Conservation (phyloP, 495 filamentous ascomycete genomes). For the Trichoderma virens region DNA sequence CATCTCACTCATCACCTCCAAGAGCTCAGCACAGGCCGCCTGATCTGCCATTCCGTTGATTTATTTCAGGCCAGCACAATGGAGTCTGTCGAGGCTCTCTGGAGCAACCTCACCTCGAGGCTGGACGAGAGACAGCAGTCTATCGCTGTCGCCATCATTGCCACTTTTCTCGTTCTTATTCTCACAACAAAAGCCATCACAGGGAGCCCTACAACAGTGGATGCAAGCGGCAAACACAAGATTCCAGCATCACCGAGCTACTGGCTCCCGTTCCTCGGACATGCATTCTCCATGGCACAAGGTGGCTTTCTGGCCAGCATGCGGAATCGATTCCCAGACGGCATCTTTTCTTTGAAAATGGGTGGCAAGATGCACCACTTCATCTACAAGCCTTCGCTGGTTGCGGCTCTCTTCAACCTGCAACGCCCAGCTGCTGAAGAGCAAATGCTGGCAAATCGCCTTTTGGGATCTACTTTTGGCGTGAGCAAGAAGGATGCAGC, state of each 20-base stretch:
- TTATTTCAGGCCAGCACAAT: background rate
- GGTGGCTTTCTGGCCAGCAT: slow-evolving; percentile 2
- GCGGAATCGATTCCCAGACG: background rate
- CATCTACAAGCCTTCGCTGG: slow-evolving; percentile 4
- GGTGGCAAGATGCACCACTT: slow-evolving; percentile 1
- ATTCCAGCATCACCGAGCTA: background rate
- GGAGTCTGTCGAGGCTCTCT: background rate
- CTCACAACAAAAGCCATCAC: background rate
- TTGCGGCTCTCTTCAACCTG: background rate
- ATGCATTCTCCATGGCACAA: background rate
- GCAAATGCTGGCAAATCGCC: background rate
- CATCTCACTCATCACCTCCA: background rate
- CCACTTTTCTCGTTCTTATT: background rate
- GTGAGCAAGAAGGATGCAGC: background rate
- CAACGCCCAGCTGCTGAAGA: background rate
- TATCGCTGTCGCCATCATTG: background rate
- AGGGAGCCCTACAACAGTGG: background rate
- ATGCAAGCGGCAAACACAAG: background rate
- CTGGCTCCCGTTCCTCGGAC: slow-evolving; percentile 6
- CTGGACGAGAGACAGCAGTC: background rate
- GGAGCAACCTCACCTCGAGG: background rate
- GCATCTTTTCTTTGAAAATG: slow-evolving; percentile 5
- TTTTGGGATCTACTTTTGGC: slow-evolving; percentile 1
- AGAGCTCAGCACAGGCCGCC: background rate
- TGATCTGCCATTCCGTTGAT: background rate